Evolutionary conservation across 2,329 filamentous ascomycete genomes (phyloP).

Genomic region (Neopestalotiopsis clavispora): DNA sequence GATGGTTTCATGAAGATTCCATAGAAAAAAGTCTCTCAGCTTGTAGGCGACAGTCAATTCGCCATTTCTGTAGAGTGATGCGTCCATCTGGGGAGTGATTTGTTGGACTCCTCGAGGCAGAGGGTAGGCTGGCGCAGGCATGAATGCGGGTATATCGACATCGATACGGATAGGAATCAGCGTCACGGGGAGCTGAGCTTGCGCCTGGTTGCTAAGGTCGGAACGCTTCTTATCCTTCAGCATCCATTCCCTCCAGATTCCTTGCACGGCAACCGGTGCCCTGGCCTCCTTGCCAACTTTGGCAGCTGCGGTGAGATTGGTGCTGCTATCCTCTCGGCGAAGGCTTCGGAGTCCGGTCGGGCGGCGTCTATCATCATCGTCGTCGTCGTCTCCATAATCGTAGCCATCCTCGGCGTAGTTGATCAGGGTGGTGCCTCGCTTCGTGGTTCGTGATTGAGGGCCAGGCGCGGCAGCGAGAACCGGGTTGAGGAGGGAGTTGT

Average conservation of each 20-base stretch:
- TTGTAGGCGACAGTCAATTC: conserved; percentile 85
- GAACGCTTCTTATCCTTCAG: conserved; percentile 68
- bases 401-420: conserved; percentile 98
- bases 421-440: conserved; percentile 93
- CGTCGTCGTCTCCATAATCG: conserved; percentile 77
- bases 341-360: conserved; percentile 85
- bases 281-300: conserved; percentile 83
- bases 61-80: conserved; percentile 76
- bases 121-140: conserved; percentile 68
- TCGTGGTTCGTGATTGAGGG: conserved; percentile 82
- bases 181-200: conserved; percentile 81
- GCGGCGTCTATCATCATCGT: conserved; percentile 78
- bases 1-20: conserved; percentile 95
- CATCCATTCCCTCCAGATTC: conserved; percentile 97
- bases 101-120: conserved; percentile 69
- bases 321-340: conserved; percentile 73
- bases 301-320: conserved; percentile 69
- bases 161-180: conserved; percentile 97
- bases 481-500: conserved; percentile 88
- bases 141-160: conserved; percentile 83
- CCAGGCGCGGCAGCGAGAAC: conserved; percentile 71
- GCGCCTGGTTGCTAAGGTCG: conserved; percentile 65
- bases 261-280: conserved; percentile 81
- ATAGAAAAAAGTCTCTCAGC: conserved; percentile 93
- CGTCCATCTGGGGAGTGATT: conserved; percentile 60